phyloP scores from a whole-genome alignment of 345 rosid species.

The Eucalyptus marginata region DNA sequence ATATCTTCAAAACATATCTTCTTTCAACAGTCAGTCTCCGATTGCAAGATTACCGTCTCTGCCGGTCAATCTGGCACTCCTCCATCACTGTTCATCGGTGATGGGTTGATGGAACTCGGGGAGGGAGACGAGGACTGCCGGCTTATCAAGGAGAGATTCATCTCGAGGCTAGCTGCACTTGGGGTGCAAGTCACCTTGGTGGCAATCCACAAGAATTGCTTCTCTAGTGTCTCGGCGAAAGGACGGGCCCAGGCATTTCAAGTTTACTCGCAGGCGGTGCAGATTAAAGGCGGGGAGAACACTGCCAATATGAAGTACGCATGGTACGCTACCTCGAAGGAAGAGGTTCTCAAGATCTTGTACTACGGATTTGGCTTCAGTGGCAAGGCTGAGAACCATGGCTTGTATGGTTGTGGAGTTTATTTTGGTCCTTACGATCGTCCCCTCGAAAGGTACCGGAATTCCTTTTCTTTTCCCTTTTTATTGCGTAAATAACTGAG shows the following conservation, averaged over 20 bases:
- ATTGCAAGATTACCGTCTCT: constrained; percentile 35
- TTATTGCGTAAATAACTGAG: neutral
- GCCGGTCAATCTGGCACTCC: neutral
- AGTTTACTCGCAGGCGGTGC: constrained; percentile 34
- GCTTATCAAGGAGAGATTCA: constrained; percentile 23
- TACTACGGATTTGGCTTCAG: constrained; percentile 49
- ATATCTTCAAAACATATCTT: too few relatives aligned
- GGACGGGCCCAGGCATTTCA: constrained; percentile 52
- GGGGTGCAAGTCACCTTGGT: constrained; percentile 21
- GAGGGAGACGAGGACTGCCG: constrained; percentile 40
- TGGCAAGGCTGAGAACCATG: constrained; percentile 9
- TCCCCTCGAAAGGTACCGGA: constrained; percentile 48
- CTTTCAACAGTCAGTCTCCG: constrained; percentile 30
- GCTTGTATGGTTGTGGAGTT: constrained; percentile 50
- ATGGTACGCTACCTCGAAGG: constrained; percentile 48
- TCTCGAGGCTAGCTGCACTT: constrained; percentile 19
- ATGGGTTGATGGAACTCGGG: constrained; percentile 19
- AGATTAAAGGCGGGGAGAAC: constrained; percentile 27
- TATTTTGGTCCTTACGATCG: constrained; percentile 50
- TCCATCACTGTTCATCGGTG: neutral
- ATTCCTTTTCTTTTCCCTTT: neutral
- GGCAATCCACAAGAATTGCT: constrained; percentile 33
- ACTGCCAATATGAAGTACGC: constrained; percentile 48
- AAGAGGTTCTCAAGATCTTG: constrained; percentile 26
- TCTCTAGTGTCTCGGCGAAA: constrained; percentile 11